Base-by-base conservation (phyloP, 1,284 basidiomycete genomes). In the Boletus semigastroideus region DNA sequence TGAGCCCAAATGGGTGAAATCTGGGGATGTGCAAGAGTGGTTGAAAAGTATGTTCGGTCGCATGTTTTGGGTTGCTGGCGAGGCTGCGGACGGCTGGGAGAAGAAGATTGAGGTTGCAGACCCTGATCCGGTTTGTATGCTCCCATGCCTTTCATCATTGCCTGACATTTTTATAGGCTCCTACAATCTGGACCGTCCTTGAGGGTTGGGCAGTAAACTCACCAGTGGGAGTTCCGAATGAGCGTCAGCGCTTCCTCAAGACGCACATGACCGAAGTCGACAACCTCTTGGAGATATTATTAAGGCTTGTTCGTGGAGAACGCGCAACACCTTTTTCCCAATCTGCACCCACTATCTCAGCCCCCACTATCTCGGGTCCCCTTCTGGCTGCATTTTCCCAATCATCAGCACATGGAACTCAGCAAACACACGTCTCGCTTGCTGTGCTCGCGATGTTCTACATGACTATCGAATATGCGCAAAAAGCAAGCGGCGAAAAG, bases 1-100 rank as follows among this genome's bases (percentile, higher is more conserved):
- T 10, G 94, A 98, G 69, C 92, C 95, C 3, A 90, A 92, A 67
- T 99, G 96, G 96, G 90, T 94, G 42, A 92, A 92, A 68, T 90
- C 89, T 4, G 94, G 95, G 41, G 92, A 95, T 66, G 82, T 96
- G 17, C 90, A 94, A 59, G 92, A 94, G 44, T 97, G 94, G 92
- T 75, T 98, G 54, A 85, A 85, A 63, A 90, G 86, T 65, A 91
- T 92, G 79, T 92, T 89, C 70, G 91, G 85, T 1, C 80, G 86
- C 27, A 86, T 87, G 80, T 87, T 89, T 62, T 89, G 86, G 85
- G 84, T 85, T 48, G 78, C 83, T 22, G 84, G 84, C 30, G 80
- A 86, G 54, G 80, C 82, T 30, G 78, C 82, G 41, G 83, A 86
- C 62, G 90, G 91, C 6, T 99, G 96, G 96, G 87, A 89, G 67